These are phyloP conservation scores for Colletotrichum sp. DNA, from an alignment of 2,329 filamentous ascomycete genomes.

Conservation along the genomic window DNA sequence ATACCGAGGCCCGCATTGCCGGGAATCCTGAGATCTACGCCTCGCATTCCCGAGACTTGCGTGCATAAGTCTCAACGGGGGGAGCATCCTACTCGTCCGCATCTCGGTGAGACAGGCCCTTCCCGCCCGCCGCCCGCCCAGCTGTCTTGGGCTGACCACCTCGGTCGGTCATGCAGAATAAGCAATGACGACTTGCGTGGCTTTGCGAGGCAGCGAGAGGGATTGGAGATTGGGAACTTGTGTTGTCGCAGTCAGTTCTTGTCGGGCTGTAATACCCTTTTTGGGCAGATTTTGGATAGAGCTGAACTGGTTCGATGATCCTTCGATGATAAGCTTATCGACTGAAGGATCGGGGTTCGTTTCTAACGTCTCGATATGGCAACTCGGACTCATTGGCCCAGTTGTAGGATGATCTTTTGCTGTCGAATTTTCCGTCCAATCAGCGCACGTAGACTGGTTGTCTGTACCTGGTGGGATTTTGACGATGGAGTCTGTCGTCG, in stretches of 20 bases:
- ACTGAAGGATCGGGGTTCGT: background rate
- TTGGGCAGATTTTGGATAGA: background rate
- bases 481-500: background rate
- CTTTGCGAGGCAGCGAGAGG: background rate
- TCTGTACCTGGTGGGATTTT: background rate
- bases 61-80: background rate
- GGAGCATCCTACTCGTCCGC: constrained; percentile 5
- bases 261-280: background rate
- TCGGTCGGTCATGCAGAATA: constrained; percentile 8
- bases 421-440: background rate
- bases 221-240: background rate
- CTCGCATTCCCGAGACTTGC: constrained; percentile 20
- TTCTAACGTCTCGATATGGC: background rate
- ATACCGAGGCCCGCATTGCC: constrained; percentile 17
- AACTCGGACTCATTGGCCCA: background rate
- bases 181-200: constrained; percentile 3
- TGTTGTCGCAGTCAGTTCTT: background rate
- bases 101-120: background rate
- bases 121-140: background rate
- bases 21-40: constrained; percentile 8
- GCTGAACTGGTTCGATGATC: background rate
- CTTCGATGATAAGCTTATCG: background rate
- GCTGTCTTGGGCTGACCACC: constrained; percentile 1
- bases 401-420: background rate
- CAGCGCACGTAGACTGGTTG: background rate